A percentile compares a stretch with the other conserved stretches of the same genome.
phyloP scores from a whole-genome alignment of 768 basidiomycete genomes.

The Serendipita sp. region DNA sequence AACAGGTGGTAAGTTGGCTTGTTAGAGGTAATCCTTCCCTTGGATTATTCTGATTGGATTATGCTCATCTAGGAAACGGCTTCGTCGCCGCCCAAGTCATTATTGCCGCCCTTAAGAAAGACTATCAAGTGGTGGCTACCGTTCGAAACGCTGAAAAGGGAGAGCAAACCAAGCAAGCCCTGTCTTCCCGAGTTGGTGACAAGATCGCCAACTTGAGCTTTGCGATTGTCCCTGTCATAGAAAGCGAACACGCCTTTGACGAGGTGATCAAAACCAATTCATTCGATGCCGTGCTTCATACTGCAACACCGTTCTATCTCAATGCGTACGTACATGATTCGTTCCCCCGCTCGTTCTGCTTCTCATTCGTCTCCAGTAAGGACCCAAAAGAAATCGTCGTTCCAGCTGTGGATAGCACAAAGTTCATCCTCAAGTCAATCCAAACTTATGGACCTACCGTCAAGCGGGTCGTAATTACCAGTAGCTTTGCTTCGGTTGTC shows the following conservation, averaged over 20 bases:
- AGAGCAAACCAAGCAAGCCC: background rate
- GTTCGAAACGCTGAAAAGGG: background rate
- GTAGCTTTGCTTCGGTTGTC: slow-evolving; percentile 15
- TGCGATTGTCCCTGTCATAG: background rate
- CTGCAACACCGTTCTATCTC: background rate
- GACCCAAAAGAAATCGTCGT: slow-evolving; percentile 3
- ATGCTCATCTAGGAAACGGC: background rate
- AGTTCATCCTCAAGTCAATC: slow-evolving; percentile 13
- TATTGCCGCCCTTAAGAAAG: background rate
- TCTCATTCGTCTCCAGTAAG: background rate
- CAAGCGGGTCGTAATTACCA: slow-evolving; percentile 18
- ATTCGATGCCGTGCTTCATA: background rate
- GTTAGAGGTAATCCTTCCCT: background rate
- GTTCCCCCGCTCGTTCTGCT: background rate
- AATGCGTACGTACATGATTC: background rate
- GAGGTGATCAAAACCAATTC: background rate
- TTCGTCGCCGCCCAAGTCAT: slow-evolving; percentile 3
- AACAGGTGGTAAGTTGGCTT: background rate
- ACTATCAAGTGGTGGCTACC: background rate
- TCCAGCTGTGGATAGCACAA: slow-evolving; percentile 16
- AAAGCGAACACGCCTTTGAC: background rate
- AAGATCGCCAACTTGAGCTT: background rate
- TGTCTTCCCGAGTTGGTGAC: background rate
- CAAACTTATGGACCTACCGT: slow-evolving; percentile 11
- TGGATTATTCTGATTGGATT: background rate